Conservation (phyloP, 148 eudicot genomes). For the Rhododendron ovatum region DNA sequence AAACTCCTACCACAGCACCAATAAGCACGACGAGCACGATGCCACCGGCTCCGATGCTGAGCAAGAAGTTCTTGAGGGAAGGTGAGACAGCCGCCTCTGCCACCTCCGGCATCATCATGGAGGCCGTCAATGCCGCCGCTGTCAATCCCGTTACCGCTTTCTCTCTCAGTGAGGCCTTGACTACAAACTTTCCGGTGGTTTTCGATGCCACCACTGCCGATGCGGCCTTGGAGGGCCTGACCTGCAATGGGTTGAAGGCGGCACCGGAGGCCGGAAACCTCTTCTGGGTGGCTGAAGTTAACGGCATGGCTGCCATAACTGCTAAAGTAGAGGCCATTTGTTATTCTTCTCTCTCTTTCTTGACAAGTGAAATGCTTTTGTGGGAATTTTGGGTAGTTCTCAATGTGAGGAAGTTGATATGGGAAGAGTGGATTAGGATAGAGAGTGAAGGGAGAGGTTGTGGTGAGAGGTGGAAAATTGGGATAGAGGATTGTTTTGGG, state of each 20-base stretch:
- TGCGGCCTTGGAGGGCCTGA: background rate
- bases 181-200: background rate
- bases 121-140: slow-evolving; percentile 30
- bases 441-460: background rate
- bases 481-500: slow-evolving; percentile 3
- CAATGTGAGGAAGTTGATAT: background rate
- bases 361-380: background rate
- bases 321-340: slow-evolving; percentile 24
- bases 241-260: slow-evolving; percentile 17
- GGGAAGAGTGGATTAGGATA: background rate
- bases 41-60: slow-evolving; percentile 40
- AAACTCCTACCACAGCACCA: slow-evolving; percentile 34
- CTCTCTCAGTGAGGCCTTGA: slow-evolving; percentile 30
- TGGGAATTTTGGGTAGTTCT: background rate
- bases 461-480: slow-evolving; percentile 5
- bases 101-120: slow-evolving; percentile 34
- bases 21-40: slow-evolving; percentile 24
- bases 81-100: slow-evolving; percentile 32
- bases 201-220: background rate
- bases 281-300: slow-evolving; percentile 16
- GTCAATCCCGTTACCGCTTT: slow-evolving; percentile 27
- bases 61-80: slow-evolving; percentile 42
- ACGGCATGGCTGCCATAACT: slow-evolving; percentile 25
- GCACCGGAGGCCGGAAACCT: slow-evolving; percentile 5
- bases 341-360: background rate